Percentiles rank a stretch among this genome's conserved stretches.
Evolutionary conservation across 225 moss, liverwort and hornwort species (phyloP).

Genomic region (Asterella californica): DNA sequence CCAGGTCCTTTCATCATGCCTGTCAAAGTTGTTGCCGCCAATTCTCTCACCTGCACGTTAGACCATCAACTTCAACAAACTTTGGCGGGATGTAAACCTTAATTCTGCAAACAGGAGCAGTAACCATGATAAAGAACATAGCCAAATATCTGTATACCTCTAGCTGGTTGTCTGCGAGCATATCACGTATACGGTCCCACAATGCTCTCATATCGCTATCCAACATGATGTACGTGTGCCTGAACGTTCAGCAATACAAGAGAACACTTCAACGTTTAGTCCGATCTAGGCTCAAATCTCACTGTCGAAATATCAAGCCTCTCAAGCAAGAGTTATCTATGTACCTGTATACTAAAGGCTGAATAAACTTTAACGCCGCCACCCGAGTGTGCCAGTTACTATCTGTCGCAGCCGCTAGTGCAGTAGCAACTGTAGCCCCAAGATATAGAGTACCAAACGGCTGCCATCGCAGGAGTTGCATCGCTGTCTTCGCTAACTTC

Average conservation of each 20-base stretch:
- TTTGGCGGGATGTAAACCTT: background rate
- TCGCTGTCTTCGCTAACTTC: constrained; percentile 60
- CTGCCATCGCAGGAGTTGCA: constrained; percentile 69
- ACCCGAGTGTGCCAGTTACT: constrained; percentile 79
- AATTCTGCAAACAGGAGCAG: background rate
- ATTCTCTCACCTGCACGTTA: constrained; percentile 58
- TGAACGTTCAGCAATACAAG: constrained; percentile 20
- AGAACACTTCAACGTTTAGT: background rate
- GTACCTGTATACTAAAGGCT: constrained; percentile 75
- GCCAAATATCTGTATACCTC: constrained; percentile 43
- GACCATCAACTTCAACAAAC: background rate
- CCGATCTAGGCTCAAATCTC: background rate
- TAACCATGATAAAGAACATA: background rate
- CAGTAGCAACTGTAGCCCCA: constrained; percentile 50
- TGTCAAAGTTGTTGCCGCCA: constrained; percentile 66
- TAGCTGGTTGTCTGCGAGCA: constrained; percentile 67
- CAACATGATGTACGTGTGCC: constrained; percentile 69
- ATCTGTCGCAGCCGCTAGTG: constrained; percentile 56
- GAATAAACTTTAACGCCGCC: constrained; percentile 70
- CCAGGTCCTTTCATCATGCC: constrained; percentile 91
- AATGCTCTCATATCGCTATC: constrained; percentile 39
- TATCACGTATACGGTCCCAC: constrained; percentile 61
- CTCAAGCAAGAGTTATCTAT: background rate
- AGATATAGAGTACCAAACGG: constrained; percentile 49
- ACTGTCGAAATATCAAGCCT: background rate